Conservation (phyloP, 345 rosid species). For the Ceriops zippeliana region DNA sequence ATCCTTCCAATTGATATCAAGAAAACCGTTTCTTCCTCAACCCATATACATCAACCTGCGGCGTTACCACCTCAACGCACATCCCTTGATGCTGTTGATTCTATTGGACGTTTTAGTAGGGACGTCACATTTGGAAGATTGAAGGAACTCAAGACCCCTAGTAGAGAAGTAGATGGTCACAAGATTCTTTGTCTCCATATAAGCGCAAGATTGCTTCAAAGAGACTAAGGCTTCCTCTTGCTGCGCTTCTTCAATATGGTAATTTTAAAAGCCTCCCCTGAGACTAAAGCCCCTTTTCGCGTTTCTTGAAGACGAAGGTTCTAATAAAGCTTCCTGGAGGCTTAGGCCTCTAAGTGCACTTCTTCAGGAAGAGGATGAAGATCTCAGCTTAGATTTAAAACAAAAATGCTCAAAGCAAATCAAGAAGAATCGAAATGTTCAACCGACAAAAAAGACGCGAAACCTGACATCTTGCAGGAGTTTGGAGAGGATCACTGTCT, state of each 20-base stretch:
- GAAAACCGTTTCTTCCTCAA: not conserved
- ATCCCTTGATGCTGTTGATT: not conserved
- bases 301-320: too few relatives aligned
- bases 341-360: too few relatives aligned
- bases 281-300: too few relatives aligned
- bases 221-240: not conserved
- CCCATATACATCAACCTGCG: not conserved
- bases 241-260: not conserved
- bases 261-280: not conserved
- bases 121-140: not conserved
- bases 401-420: not conserved
- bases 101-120: not conserved
- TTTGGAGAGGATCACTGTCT: slow-evolving; percentile 29
- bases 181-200: slow-evolving; percentile 1
- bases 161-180: not conserved
- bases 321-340: too few relatives aligned
- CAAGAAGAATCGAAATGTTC: not conserved
- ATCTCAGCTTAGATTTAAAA: too few relatives aligned
- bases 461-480: slow-evolving; percentile 24
- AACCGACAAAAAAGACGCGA: slow-evolving; percentile 8
- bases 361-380: too few relatives aligned
- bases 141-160: not conserved
- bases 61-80: not conserved
- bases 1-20: slow-evolving; percentile 6
- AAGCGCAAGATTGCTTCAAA: not conserved